A percentile compares a stretch with the other conserved stretches of the same genome.
phyloP scores from a whole-genome alignment of 2,329 filamentous ascomycete species.

The Trichoderma guizhouense region DNA sequence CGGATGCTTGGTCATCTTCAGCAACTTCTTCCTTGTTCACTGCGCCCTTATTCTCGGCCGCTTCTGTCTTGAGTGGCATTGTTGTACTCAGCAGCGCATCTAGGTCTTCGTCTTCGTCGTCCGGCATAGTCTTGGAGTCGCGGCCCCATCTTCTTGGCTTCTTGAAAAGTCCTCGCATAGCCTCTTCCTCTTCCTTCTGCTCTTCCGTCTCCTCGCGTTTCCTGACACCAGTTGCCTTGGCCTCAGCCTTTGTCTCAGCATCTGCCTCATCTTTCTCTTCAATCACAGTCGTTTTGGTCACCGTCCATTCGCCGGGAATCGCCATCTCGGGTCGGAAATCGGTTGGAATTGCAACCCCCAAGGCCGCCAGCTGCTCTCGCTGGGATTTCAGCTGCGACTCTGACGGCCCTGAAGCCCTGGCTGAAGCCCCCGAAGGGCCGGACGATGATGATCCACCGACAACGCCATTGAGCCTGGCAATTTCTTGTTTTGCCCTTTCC shows the following conservation, averaged over 20 bases:
- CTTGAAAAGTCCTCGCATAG: constrained; percentile 58
- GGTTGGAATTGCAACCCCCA: constrained; percentile 82
- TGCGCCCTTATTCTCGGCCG: constrained; percentile 27
- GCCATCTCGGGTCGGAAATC: constrained; percentile 77
- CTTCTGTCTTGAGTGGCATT: constrained; percentile 22
- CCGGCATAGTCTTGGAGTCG: constrained; percentile 48
- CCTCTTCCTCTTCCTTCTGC: constrained; percentile 58
- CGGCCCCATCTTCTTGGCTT: constrained; percentile 54
- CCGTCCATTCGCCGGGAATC: constrained; percentile 84
- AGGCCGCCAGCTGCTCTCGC: constrained; percentile 78
- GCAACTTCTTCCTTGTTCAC: constrained; percentile 25
- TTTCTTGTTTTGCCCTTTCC: constrained; percentile 76
- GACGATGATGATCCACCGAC: constrained; percentile 48
- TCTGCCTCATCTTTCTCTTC: constrained; percentile 42
- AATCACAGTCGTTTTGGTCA: constrained; percentile 61
- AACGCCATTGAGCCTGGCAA: constrained; percentile 79
- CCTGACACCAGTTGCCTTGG: constrained; percentile 53
- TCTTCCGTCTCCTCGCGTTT: constrained; percentile 62
- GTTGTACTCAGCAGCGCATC: constrained; percentile 55
- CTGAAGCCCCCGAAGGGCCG: constrained; percentile 20
- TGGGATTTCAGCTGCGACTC: constrained; percentile 74
- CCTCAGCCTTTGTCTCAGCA: constrained; percentile 41
- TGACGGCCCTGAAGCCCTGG: constrained; percentile 25
- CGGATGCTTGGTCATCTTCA: constrained; percentile 24
- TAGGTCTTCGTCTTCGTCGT: constrained; percentile 53